Evolutionary conservation across 176 grass and related monocot genomes (phyloP).

Genomic region (maize (Zea mays)): DNA sequence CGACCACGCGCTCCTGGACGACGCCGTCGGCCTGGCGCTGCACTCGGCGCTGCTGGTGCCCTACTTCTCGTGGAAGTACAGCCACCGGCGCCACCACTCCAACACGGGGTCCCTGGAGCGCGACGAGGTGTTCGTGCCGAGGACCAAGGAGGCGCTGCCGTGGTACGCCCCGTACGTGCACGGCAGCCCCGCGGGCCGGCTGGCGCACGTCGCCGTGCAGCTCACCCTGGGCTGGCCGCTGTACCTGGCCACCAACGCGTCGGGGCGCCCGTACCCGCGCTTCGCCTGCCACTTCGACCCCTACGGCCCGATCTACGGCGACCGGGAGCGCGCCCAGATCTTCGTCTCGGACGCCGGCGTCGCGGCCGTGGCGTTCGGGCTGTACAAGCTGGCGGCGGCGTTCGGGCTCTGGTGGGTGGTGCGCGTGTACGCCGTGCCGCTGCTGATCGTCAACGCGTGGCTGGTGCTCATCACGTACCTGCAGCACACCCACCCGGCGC

Average conservation of each 20-base stretch:
- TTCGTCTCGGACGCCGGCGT: slow-evolving; percentile 75
- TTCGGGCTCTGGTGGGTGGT: slow-evolving; percentile 83
- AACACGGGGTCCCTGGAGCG: slow-evolving; percentile 89
- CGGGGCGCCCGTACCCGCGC: slow-evolving; percentile 80
- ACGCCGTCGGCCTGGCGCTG: slow-evolving; percentile 79
- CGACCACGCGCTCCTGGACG: slow-evolving; percentile 69
- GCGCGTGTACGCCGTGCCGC: slow-evolving; percentile 67
- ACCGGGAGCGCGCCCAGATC: slow-evolving; percentile 69
- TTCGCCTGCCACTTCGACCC: slow-evolving; percentile 94
- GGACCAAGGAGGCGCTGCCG: slow-evolving; percentile 48
- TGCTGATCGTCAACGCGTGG: slow-evolving; percentile 84
- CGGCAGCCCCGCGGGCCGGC: slow-evolving; percentile 67
- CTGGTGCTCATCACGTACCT: slow-evolving; percentile 94
- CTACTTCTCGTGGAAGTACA: slow-evolving; percentile 98
- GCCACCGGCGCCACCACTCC: slow-evolving; percentile 94
- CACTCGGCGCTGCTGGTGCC: slow-evolving; percentile 91
- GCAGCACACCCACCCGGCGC: slow-evolving; percentile 91
- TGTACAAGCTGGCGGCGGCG: slow-evolving; percentile 49
- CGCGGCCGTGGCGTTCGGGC: slow-evolving; percentile 16
- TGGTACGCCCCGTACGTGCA: slow-evolving; percentile 69
- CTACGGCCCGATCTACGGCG: slow-evolving; percentile 80
- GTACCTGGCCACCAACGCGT: slow-evolving; percentile 81
- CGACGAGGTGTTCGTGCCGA: slow-evolving; percentile 94
- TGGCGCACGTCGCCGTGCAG: slow-evolving; percentile 51
- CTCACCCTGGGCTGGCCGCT: slow-evolving; percentile 93